Evolutionary conservation across 352 stramenopile genomes (phyloP).

Genomic region (Elongisporangium senticosum): DNA sequence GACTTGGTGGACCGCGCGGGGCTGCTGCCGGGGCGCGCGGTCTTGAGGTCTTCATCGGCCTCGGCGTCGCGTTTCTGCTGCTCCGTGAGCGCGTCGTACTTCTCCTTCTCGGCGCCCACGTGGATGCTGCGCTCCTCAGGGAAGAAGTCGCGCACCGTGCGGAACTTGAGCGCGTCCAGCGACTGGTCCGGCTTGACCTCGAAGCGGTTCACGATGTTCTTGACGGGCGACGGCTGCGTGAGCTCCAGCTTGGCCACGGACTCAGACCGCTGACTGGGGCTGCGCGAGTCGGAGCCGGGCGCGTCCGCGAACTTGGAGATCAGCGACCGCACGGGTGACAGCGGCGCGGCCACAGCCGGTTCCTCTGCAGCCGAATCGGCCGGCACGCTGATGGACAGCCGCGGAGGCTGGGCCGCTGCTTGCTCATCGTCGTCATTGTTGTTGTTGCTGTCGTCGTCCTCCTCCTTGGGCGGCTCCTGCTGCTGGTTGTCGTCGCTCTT

Average conservation of each 20-base stretch:
- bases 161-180: constrained; percentile 40
- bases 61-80: constrained; percentile 29
- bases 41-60: constrained; percentile 5
- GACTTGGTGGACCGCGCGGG: neutral
- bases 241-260: constrained; percentile 19
- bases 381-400: neutral
- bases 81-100: constrained; percentile 48
- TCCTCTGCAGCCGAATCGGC: neutral
- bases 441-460: neutral
- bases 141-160: constrained; percentile 51
- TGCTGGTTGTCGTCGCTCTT: neutral
- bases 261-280: constrained; percentile 22
- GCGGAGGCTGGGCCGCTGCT: neutral
- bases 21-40: neutral
- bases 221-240: constrained; percentile 16
- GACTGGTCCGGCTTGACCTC: constrained; percentile 32
- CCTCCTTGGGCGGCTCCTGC: neutral
- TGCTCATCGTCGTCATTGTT: neutral
- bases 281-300: constrained; percentile 10
- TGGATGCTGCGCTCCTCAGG: constrained; percentile 36
- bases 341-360: neutral
- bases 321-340: constrained; percentile 10
- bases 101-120: constrained; percentile 41
- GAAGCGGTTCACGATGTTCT: constrained; percentile 39
- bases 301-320: constrained; percentile 33